Base-by-base conservation (phyloP, 164 flowering plant genomes). In the Macadamia integrifolia region DNA sequence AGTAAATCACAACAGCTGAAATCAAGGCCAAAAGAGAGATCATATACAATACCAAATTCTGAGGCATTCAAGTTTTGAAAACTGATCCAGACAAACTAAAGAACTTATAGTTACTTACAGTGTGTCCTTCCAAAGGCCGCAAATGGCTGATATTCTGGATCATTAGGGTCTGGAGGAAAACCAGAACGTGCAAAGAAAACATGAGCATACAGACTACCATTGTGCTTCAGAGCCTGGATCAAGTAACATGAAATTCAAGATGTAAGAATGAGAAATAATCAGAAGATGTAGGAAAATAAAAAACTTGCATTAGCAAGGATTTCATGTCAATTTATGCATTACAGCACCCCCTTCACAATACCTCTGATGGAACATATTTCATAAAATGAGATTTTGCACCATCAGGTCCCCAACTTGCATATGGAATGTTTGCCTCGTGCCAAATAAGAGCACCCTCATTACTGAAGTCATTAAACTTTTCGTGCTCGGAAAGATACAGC, bases 111-210 rank as follows among this genome's bases (percentile, higher is more conserved):
- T 15, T 40, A 62, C 86, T 76, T 77, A 94, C 98, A 74, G 55
- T 88, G 84, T 56, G 88, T 87, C 74, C 78, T 81, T 42, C 95
- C 96, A 82, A 92, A 94, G 44, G 89, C 79, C 70, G 91, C 76
- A 58, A 81, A 76, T 23, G 88, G 91, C 64, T 85, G 85, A 68
- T 87, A 94, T 76, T 88, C 97, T 23, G 97, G 97, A 76, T 94
- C 97, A 71, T 23, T 90, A n/a, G 97, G 99, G 71, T 94, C 97
- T 31, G 90, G 80, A 50, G 93, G 78, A 74, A 77, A 94, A 42
- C 99, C 99, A 72, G 98, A 90, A 18, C 90, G 89, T 6, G 97
- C 92, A 82, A 94, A 92, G 86, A 81, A 94, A 48, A 87, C 88
- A 77, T 94, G 97, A 46, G 96, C 98, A 77, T 79, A 92, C 2